Evolutionary conservation across 306 rosid genomes (phyloP).

Genomic region (Fragaria ananassa): DNA sequence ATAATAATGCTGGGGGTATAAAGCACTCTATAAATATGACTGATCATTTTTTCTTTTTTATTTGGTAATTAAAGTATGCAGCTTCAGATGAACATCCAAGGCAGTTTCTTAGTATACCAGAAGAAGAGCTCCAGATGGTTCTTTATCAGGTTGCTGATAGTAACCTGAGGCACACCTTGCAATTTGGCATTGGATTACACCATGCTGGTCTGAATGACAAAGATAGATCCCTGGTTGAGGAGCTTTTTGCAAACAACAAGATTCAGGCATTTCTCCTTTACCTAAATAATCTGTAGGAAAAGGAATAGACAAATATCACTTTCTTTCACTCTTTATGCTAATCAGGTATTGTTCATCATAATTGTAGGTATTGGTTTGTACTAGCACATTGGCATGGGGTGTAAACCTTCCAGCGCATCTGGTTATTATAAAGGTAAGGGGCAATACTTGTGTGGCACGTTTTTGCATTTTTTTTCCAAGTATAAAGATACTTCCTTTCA

Average conservation of each 20-base stretch:
- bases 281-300: constrained; percentile 11
- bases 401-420: constrained; percentile 99
- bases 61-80: constrained; percentile 59
- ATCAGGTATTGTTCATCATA: constrained; percentile 18
- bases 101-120: constrained; percentile 80
- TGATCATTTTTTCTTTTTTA: constrained; percentile 17
- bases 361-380: constrained; percentile 80
- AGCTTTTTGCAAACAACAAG: constrained; percentile 88
- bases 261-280: constrained; percentile 71
- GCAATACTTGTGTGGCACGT: constrained; percentile 13
- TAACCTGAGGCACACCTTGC: constrained; percentile 92
- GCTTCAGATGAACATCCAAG: constrained; percentile 90
- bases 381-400: constrained; percentile 99
- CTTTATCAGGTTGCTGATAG: constrained; percentile 86
- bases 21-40: constrained; percentile 21
- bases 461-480: constrained; percentile 19
- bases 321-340: constrained; percentile 14
- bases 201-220: constrained; percentile 96
- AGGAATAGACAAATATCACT: background rate
- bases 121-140: constrained; percentile 87
- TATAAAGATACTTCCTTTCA: background rate
- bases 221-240: constrained; percentile 92
- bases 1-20: constrained; percentile 16
- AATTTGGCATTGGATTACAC: constrained; percentile 92
- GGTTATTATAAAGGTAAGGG: constrained; percentile 84